Evolutionary conservation across 208 protist species (phyloP).

Genomic region (Trichomonas tenax): DNA sequence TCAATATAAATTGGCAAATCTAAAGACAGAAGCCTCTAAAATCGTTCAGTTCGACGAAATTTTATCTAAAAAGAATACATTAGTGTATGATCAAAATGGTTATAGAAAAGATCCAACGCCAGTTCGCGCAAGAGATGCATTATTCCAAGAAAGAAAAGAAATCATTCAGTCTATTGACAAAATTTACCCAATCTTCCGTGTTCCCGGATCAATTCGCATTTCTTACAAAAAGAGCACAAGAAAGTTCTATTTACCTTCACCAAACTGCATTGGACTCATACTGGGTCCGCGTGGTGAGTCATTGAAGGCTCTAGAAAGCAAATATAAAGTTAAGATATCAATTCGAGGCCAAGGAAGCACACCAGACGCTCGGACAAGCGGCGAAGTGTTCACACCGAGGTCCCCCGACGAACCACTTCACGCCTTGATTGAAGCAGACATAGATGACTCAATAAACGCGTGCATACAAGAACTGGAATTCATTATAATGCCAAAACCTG

Average conservation of each 20-base stretch:
- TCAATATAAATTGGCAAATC: background rate
- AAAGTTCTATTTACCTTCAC: background rate
- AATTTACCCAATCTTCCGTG: background rate
- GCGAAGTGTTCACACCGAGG: background rate
- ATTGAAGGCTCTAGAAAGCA: background rate
- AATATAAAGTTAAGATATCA: background rate
- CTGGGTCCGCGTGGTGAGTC: background rate
- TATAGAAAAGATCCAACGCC: background rate
- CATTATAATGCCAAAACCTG: background rate
- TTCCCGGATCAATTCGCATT: background rate
- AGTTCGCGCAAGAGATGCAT: background rate
- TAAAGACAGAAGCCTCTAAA: background rate
- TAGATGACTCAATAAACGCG: background rate
- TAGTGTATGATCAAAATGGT: background rate
- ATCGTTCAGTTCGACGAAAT: background rate
- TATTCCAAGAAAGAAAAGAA: conserved; percentile 11
- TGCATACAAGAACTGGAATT: background rate
- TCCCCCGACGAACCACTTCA: background rate
- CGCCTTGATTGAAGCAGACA: conserved; percentile 1
- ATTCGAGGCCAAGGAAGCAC: background rate
- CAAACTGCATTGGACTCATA: background rate
- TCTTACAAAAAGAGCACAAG: background rate
- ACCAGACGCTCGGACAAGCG: background rate
- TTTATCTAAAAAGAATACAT: background rate
- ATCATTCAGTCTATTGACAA: background rate